Evolutionary conservation across 306 rosid genomes (phyloP).

Genomic region (Fragaria iinumae): DNA sequence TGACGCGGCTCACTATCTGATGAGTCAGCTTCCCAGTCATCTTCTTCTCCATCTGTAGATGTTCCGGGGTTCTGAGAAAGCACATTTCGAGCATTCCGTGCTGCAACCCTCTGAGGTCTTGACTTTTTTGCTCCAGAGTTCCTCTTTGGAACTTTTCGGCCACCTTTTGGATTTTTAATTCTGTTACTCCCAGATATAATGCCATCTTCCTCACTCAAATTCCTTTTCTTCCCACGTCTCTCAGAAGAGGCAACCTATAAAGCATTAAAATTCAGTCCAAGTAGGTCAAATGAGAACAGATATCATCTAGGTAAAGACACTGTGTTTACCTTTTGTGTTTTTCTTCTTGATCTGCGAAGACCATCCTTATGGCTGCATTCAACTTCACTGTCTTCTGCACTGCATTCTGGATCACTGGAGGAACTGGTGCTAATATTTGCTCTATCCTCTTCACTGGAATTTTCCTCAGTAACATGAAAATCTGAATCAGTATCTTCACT

Average conservation of each 20-base stretch:
- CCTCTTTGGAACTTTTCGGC: conserved; percentile 42
- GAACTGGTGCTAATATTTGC: conserved; percentile 52
- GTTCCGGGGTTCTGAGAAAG: conserved; percentile 54
- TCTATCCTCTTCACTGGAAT: conserved; percentile 63
- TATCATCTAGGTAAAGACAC: conserved; percentile 16
- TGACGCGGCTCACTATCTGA: conserved; percentile 44
- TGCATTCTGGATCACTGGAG: conserved; percentile 56
- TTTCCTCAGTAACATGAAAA: conserved; percentile 69
- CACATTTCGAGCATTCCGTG: conserved; percentile 70
- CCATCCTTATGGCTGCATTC: conserved; percentile 50
- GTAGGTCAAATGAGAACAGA: conserved; percentile 21
- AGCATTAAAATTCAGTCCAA: conserved; percentile 27
- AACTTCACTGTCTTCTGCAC: conserved; percentile 42
- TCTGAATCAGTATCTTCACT: conserved; percentile 83
- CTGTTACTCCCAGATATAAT: conserved; percentile 44
- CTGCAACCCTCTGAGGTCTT: conserved; percentile 75
- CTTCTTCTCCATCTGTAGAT: conserved; percentile 64
- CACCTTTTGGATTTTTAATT: conserved; percentile 46
- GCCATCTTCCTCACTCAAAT: conserved; percentile 55
- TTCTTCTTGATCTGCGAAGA: conserved; percentile 79
- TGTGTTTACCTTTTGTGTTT: conserved; percentile 46
- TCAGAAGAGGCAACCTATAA: conserved; percentile 65
- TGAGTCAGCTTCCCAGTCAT: conserved; percentile 51
- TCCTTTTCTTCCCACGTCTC: conserved; percentile 76
- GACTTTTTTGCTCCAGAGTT: conserved; percentile 52